Evolutionary conservation across 352 stramenopile species (phyloP).

Genomic region (Globisporangium irregulare): DNA sequence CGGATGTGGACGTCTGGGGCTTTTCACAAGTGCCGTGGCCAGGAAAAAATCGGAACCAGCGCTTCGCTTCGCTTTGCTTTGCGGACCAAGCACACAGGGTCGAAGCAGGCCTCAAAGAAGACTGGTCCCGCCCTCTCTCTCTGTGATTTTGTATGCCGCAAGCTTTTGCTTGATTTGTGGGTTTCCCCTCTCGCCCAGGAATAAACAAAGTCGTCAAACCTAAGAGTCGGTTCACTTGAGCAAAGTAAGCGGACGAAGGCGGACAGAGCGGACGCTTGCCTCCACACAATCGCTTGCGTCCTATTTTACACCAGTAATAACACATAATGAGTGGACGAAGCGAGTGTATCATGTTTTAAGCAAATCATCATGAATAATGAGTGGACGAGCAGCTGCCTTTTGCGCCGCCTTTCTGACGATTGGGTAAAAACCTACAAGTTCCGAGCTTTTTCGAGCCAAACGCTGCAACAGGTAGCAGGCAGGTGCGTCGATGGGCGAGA

Average conservation of each 20-base stretch:
- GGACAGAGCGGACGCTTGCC: neutral
- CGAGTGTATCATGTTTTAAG: neutral
- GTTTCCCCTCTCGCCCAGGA: neutral
- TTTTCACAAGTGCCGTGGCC: conserved; percentile 14
- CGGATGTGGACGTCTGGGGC: conserved; percentile 1
- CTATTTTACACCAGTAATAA: neutral
- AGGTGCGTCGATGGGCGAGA: neutral
- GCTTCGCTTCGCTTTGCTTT: neutral
- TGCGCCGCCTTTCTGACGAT: neutral
- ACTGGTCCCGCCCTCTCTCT: neutral
- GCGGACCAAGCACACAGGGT: neutral
- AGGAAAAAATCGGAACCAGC: conserved; percentile 3
- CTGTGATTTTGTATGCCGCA: neutral
- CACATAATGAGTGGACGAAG: neutral
- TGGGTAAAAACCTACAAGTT: neutral
- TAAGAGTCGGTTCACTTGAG: neutral
- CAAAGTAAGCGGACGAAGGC: neutral
- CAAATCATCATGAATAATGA: neutral
- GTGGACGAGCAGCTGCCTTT: neutral
- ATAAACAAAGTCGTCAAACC: neutral
- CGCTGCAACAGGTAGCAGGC: neutral
- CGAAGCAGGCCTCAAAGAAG: neutral
- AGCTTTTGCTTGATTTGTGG: neutral
- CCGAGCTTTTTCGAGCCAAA: neutral
- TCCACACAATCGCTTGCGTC: neutral